Evolutionary conservation across 2,329 filamentous ascomycete species (phyloP).

Genomic region (Thelonectria blattea): DNA sequence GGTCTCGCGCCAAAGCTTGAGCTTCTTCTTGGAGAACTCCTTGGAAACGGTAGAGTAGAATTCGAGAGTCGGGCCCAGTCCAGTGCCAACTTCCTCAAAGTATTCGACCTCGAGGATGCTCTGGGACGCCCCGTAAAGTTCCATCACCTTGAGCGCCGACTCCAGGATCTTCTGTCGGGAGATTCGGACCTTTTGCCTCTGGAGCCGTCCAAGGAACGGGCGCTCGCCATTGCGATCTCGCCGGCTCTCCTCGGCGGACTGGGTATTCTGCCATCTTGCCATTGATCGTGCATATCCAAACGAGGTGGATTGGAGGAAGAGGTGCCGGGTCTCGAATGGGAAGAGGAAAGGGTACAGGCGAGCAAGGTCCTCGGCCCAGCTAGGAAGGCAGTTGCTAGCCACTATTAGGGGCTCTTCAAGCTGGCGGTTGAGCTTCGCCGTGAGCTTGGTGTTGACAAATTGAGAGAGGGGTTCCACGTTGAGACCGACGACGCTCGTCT

Average conservation of each 20-base stretch:
- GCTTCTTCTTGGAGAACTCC: constrained; percentile 96
- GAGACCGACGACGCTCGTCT: constrained; percentile 69
- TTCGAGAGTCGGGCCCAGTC: constrained; percentile 91
- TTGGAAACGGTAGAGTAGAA: constrained; percentile 98
- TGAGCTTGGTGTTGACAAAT: constrained; percentile 98
- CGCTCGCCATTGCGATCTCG: constrained; percentile 87
- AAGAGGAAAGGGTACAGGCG: constrained; percentile 96
- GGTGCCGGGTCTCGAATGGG: constrained; percentile 94
- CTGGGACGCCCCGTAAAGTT: constrained; percentile 94
- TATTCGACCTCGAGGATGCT: constrained; percentile 98
- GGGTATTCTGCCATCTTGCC: constrained; percentile 94
- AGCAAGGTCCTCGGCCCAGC: constrained; percentile 94
- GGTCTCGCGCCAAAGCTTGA: constrained; percentile 94
- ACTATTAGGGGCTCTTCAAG: constrained; percentile 96
- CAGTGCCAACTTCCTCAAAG: constrained; percentile 97
- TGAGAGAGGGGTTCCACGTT: constrained; percentile 86
- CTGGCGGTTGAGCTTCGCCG: constrained; percentile 95
- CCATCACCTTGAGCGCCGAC: constrained; percentile 98
- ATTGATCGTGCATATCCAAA: constrained; percentile 98
- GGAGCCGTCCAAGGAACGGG: constrained; percentile 87
- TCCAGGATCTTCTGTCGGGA: constrained; percentile 94
- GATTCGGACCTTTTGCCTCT: constrained; percentile 97
- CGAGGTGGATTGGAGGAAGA: constrained; percentile 97
- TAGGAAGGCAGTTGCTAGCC: constrained; percentile 93
- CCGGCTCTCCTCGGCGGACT: constrained; percentile 79